phyloP scores from a whole-genome alignment of 495 filamentous ascomycete species.

The Hyaloscypha finlandica region DNA sequence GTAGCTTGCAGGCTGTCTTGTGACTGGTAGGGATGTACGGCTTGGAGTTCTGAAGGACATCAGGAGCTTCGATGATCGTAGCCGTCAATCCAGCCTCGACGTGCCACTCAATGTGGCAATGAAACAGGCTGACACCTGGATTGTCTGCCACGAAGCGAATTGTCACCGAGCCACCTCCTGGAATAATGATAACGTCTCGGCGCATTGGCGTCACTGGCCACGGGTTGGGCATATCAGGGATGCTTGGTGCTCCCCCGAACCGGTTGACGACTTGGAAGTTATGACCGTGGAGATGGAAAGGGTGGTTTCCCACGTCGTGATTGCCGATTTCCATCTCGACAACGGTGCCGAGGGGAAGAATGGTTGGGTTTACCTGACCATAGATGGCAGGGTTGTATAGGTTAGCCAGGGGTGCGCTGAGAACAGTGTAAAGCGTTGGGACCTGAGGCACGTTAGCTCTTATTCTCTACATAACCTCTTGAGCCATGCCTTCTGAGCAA shows the following conservation, averaged over 20 bases:
- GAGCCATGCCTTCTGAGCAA: constrained; percentile 59
- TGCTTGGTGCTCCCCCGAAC: constrained; percentile 33
- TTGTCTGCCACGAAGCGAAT: constrained; percentile 64
- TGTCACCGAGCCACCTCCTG: constrained; percentile 54
- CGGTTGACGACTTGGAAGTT: constrained; percentile 72
- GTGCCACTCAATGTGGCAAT: constrained; percentile 73
- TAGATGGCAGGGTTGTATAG: constrained; percentile 59
- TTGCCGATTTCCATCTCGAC: constrained; percentile 82
- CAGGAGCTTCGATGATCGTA: constrained; percentile 65
- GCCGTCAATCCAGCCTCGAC: constrained; percentile 68
- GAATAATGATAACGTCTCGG: constrained; percentile 56
- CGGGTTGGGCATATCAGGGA: constrained; percentile 46
- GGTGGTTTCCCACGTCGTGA: constrained; percentile 59
- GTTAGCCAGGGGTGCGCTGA: constrained; percentile 46
- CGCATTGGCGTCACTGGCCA: constrained; percentile 42
- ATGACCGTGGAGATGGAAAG: constrained; percentile 68
- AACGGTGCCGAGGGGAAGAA: constrained; percentile 42
- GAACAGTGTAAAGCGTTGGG: constrained; percentile 73
- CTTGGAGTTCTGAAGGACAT: constrained; percentile 53
- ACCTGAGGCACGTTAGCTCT: too few relatives aligned
- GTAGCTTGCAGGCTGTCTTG: constrained; percentile 53
- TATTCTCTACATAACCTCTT: too few relatives aligned
- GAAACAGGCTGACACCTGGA: constrained; percentile 44
- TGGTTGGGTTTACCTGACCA: constrained; percentile 67
- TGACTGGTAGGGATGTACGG: constrained; percentile 61